Evolutionary conservation across 73 alveolate genomes (phyloP), one percentile per base, ranked within the genome.

Genomic region (Blepharisma japonicum): DNA sequence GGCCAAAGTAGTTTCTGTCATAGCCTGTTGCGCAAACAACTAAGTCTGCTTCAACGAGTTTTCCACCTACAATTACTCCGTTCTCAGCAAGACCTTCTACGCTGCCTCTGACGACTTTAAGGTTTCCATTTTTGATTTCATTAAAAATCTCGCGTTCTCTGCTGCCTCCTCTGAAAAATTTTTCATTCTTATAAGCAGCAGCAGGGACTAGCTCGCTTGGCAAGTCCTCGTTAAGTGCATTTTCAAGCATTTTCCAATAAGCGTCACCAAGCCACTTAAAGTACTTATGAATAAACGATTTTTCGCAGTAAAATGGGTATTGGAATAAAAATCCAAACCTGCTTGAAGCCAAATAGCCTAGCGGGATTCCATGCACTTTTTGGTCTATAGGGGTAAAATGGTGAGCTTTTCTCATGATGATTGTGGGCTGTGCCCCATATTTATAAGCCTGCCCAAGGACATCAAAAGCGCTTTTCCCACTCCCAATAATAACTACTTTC

Each of bases 281-380:
- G 21, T 14, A 51, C 66, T 51, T 51, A 18, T 18, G 0, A 14
- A 18, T 14, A 51, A 51, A 51, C 4, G 67, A 53, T 53, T 53
- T 53, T 53, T 61, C 74, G 18, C 47, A 14, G 5, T 61, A 61
- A 61, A 20, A 61, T 18, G 74, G 74, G 74, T 61, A n/a, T 14
- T 14, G 47, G 23, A 61, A 61, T 18, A 61, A 39, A 20, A n/a
- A n/a, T 18, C 49, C 74, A 25, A 61, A 61, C 4, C 74, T 14
- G 14, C 50, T 20, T 5, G 18, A 14, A 25, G 39, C 0, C 18
- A 61, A 25, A 5, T 61, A 61, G 0, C 74, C 39, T 2, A 14
- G 5, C 2, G 38, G 38, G 14, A 61, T 14, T 14, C 74, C 74
- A 39, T 14, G 47, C 6, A 61, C 0, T 3, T 61, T 25, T 61